phyloP scores from a whole-genome alignment of 345 rosid genomes.

The Aurinia saxatilis region DNA sequence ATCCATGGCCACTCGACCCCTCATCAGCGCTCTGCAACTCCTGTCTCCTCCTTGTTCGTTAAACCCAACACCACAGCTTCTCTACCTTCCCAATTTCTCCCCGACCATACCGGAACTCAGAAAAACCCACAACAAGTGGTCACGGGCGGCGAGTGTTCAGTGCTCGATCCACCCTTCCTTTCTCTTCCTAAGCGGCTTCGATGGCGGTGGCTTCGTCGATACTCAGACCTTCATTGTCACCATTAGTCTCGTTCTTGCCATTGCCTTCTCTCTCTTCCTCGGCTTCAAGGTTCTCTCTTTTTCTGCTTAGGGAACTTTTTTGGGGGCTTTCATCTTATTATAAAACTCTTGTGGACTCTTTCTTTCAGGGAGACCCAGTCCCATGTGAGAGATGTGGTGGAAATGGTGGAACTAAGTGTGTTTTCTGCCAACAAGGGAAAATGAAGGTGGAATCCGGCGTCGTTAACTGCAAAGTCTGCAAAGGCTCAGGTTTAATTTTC shows the following conservation, averaged over 20 bases:
- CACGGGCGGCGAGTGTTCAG: conserved; percentile 12
- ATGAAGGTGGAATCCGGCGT: conserved; percentile 76
- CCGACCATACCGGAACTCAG: not conserved
- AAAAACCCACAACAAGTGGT: conserved; percentile 22
- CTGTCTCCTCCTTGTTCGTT: conserved; percentile 22
- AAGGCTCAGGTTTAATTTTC: conserved; percentile 52
- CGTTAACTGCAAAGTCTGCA: conserved; percentile 79
- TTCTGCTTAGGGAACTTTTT: not conserved
- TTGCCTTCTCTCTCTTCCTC: conserved; percentile 69
- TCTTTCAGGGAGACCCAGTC: conserved; percentile 84
- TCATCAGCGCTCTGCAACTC: conserved; percentile 15
- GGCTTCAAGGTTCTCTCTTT: conserved; percentile 58
- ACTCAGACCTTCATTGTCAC: conserved; percentile 71
- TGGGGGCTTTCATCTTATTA: not conserved
- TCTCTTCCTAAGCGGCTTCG: conserved; percentile 44
- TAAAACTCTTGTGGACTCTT: not conserved
- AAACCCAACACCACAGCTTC: not conserved
- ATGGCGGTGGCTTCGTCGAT: conserved; percentile 45
- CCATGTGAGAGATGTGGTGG: conserved; percentile 91
- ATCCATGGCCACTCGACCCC: conserved; percentile 52
- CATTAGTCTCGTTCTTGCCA: conserved; percentile 72
- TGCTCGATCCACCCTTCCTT: conserved; percentile 40
- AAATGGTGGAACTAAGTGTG: conserved; percentile 98
- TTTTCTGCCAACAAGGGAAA: conserved; percentile 68
- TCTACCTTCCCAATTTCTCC: conserved; percentile 19